phyloP scores from a whole-genome alignment of 495 filamentous ascomycete species.

The Podospora appendiculata region DNA sequence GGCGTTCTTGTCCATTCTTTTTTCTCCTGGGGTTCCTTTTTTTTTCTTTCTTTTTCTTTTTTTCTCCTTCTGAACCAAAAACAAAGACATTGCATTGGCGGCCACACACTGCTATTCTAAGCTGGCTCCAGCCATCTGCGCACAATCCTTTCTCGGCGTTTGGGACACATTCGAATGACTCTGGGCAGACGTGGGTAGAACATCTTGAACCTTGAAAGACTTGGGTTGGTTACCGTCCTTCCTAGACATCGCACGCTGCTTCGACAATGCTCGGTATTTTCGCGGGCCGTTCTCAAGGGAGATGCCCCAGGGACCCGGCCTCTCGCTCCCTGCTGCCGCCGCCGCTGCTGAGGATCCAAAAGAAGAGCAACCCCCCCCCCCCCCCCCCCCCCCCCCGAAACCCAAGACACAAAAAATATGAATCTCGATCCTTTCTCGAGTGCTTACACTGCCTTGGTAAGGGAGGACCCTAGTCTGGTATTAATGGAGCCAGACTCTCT shows the following conservation, averaged over 20 bases:
- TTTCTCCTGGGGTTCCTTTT: background rate
- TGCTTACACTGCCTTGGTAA: background rate
- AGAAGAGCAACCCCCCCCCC: background rate
- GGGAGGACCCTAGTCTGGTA: background rate
- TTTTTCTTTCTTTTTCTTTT: background rate
- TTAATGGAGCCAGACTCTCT: background rate
- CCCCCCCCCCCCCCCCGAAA: background rate
- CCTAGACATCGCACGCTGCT: background rate
- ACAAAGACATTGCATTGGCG: constrained; percentile 21
- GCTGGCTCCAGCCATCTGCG: background rate
- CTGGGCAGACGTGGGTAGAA: background rate
- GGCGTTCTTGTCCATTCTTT: constrained; percentile 7
- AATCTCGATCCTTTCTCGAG: background rate
- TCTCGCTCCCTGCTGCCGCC: too few species aligned
- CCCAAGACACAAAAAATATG: background rate
- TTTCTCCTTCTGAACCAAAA: constrained; percentile 9
- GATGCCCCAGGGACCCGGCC: background rate
- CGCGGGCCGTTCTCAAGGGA: background rate
- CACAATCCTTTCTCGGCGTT: constrained; percentile 10
- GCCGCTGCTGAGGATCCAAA: background rate
- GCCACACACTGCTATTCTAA: constrained; percentile 4
- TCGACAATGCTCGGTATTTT: background rate
- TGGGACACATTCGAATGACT: background rate
- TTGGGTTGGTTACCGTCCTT: constrained; percentile 1
- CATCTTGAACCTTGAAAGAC: background rate